A percentile compares a stretch with the other conserved stretches of the same genome.
These are phyloP conservation scores for Rhodotorula sp. DNA, from an alignment of 1,284 basidiomycete genomes.

Conservation along the genomic window DNA sequence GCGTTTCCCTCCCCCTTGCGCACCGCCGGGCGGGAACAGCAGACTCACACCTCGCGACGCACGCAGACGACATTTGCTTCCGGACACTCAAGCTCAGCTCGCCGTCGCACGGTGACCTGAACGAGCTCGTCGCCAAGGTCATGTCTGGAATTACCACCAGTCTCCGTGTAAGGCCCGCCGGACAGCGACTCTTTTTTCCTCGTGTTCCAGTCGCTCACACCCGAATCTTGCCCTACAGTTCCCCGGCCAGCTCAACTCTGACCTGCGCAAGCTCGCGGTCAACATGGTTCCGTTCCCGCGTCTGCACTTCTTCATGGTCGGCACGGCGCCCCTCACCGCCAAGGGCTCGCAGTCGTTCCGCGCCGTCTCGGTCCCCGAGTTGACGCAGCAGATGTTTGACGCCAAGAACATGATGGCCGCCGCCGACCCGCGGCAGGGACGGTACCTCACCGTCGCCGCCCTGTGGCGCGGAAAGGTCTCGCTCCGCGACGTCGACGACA, in stretches of 20 bases:
- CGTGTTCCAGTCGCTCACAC: too few species aligned
- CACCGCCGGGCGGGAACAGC: too few species aligned
- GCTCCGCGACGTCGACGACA: conserved; percentile 98
- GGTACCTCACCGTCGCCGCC: conserved; percentile 77
- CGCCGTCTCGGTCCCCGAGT: conserved; percentile 90
- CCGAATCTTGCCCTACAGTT: conserved; percentile 54
- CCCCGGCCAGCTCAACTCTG: conserved; percentile 96
- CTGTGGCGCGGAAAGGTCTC: conserved; percentile 99
- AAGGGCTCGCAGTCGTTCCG: conserved; percentile 75
- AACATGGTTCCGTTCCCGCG: conserved; percentile 72
- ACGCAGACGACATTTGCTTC: conserved; percentile 85
- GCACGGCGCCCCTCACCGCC: conserved; percentile 91
- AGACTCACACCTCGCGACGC: neutral
- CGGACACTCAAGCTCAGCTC: conserved; percentile 90
- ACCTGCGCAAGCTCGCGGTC: conserved; percentile 89
- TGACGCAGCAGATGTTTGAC: conserved; percentile 98
- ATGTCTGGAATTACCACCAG: conserved; percentile 98
- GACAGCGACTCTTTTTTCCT: neutral
- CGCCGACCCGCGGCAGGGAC: conserved; percentile 89
- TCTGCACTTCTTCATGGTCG: conserved; percentile 99
- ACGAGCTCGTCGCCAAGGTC: conserved; percentile 94
- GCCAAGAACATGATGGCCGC: conserved; percentile 78
- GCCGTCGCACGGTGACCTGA: conserved; percentile 93
- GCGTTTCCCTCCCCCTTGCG: neutral
- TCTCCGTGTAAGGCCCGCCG: conserved; percentile 57